Evolutionary conservation across 352 stramenopile species (phyloP).

Genomic region (Phytophthora citricola): DNA sequence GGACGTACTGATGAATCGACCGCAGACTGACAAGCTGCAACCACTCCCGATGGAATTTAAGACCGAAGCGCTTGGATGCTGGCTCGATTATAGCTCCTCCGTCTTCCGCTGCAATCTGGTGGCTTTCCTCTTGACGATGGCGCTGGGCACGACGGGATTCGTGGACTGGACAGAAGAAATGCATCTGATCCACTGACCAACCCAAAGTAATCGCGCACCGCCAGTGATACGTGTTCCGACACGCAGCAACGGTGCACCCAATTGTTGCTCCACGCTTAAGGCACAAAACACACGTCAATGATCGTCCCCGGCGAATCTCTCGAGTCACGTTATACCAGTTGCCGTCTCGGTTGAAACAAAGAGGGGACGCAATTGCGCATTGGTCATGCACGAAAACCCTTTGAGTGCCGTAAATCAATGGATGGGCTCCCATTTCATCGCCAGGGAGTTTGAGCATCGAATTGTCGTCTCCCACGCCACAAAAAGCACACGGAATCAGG

Average conservation of each 20-base stretch:
- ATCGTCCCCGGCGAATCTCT: constrained; percentile 82
- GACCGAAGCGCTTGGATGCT: constrained; percentile 68
- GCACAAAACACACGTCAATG: constrained; percentile 69
- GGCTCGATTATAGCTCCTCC: constrained; percentile 47
- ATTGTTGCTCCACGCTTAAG: constrained; percentile 81
- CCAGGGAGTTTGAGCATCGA: constrained; percentile 81
- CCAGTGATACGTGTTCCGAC: constrained; percentile 83
- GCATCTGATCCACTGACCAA: constrained; percentile 79
- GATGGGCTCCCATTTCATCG: constrained; percentile 74
- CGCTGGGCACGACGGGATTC: constrained; percentile 41
- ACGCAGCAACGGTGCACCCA: constrained; percentile 70
- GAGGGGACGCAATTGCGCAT: constrained; percentile 82
- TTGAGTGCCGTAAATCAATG: constrained; percentile 71
- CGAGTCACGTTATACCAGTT: constrained; percentile 88
- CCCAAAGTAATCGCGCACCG: constrained; percentile 78
- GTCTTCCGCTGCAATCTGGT: constrained; percentile 27
- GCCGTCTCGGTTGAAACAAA: constrained; percentile 81
- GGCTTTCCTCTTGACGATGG: constrained; percentile 23
- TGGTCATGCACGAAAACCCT: constrained; percentile 89
- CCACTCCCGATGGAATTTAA: constrained; percentile 82
- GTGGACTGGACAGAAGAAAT: constrained; percentile 85
- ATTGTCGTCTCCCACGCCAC: constrained; percentile 68
- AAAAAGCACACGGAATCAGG: constrained; percentile 85
- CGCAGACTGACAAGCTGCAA: constrained; percentile 62
- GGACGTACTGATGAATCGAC: constrained; percentile 74